phyloP scores from a whole-genome alignment of 176 grass and related monocot species.

The Lolium perenne region DNA sequence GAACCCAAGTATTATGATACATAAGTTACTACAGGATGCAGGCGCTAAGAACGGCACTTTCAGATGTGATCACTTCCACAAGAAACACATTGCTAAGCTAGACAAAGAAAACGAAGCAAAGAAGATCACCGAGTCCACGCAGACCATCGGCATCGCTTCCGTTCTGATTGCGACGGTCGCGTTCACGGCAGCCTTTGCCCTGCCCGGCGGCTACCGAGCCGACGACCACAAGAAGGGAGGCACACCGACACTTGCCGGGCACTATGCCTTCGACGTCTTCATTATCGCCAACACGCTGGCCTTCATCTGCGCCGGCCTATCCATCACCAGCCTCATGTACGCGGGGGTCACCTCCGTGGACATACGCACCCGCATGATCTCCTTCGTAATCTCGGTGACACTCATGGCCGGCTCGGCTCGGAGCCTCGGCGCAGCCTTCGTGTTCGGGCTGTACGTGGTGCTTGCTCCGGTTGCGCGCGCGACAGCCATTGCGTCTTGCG shows the following conservation, averaged over 20 bases:
- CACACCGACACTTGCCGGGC: constrained; percentile 1
- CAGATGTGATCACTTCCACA: constrained; percentile 9
- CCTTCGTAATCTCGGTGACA: constrained; percentile 14
- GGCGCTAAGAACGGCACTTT: neutral
- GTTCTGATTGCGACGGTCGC: constrained; percentile 48
- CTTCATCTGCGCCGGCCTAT: constrained; percentile 33
- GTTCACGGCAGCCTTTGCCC: constrained; percentile 38
- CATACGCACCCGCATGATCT: constrained; percentile 32
- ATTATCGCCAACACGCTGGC: constrained; percentile 47
- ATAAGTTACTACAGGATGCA: neutral
- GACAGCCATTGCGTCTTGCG: constrained; percentile 27
- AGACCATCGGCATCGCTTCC: constrained; percentile 46
- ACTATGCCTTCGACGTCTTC: constrained; percentile 40
- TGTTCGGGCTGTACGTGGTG: constrained; percentile 38
- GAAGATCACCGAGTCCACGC: constrained; percentile 46
- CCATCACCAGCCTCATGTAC: constrained; percentile 51
- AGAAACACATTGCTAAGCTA: neutral
- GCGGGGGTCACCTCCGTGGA: constrained; percentile 44
- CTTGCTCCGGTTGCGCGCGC: neutral
- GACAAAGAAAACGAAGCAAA: neutral
- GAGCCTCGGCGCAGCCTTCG: constrained; percentile 43
- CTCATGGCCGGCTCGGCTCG: constrained; percentile 40
- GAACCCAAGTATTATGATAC: constrained; percentile 30
- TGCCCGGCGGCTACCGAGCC: constrained; percentile 25
- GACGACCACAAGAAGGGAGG: neutral